Evolutionary conservation across 129 eudicot genomes (phyloP).

Genomic region (Pseudognaphalium luteoalbum): DNA sequence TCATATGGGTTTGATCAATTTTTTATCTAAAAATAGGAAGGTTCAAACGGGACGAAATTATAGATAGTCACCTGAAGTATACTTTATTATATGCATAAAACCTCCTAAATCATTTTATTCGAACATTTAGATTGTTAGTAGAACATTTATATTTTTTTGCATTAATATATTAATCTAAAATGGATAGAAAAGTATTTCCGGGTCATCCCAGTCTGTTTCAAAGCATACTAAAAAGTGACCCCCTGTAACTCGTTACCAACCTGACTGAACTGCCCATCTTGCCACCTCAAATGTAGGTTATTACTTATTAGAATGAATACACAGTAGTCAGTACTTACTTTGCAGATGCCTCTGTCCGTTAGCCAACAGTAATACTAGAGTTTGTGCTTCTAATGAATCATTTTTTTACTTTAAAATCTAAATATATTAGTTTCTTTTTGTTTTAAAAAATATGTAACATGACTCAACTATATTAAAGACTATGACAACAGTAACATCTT

Average conservation of each 20-base stretch:
- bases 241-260: not conserved
- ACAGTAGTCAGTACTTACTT: slow-evolving; percentile 12
- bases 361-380: not conserved
- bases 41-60: not conserved
- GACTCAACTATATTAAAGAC: not conserved
- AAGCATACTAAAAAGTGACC: not conserved
- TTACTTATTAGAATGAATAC: not conserved
- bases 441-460: not conserved
- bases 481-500: slow-evolving; percentile 14
- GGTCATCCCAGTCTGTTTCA: not conserved
- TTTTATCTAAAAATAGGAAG: not conserved
- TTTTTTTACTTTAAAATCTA: not conserved
- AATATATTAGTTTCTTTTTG: not conserved
- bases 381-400: not conserved
- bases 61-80: not conserved
- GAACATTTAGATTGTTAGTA: not conserved
- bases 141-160: too few species aligned
- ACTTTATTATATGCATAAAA: not conserved
- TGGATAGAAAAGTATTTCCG: not conserved
- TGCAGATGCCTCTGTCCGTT: not conserved
- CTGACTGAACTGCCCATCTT: not conserved
- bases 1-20: not conserved
- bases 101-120: not conserved
- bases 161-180: not conserved
- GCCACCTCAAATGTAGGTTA: not conserved